Evolutionary conservation across 805 yeast species (phyloP).

Genomic region (Wickerhamiella parazyma): DNA sequence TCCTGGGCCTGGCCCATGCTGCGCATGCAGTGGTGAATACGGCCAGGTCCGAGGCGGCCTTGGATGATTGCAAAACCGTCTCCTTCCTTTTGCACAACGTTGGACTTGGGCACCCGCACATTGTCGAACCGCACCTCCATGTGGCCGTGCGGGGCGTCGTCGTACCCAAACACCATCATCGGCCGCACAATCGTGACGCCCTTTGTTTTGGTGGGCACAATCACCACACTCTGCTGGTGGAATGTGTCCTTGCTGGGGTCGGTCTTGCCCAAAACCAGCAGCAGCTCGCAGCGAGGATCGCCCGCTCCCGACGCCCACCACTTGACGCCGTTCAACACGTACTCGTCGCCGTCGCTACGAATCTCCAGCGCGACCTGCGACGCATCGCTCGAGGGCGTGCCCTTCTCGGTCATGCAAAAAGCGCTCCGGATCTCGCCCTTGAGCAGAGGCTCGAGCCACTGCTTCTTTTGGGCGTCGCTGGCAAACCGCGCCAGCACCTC

Average conservation of each 20-base stretch:
- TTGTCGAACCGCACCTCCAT: constrained; percentile 42
- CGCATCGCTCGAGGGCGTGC: constrained; percentile 48
- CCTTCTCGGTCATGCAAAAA: constrained; percentile 51
- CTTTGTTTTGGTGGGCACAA: constrained; percentile 38
- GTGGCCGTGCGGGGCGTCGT: constrained; percentile 64
- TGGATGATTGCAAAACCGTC: constrained; percentile 51
- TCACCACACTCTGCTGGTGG: constrained; percentile 42
- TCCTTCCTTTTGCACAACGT: constrained; percentile 37
- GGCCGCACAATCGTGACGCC: constrained; percentile 42
- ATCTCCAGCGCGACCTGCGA: constrained; percentile 41
- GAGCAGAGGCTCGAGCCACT: constrained; percentile 40
- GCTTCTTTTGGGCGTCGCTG: constrained; percentile 31
- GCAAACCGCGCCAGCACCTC: constrained; percentile 31
- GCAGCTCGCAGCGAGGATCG: constrained; percentile 43
- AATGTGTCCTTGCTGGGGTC: constrained; percentile 25
- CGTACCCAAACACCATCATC: constrained; percentile 42
- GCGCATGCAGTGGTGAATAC: constrained; percentile 60
- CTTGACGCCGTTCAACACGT: constrained; percentile 44
- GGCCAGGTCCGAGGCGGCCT: constrained; percentile 54
- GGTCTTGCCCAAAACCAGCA: constrained; percentile 43
- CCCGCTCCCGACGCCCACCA: constrained; percentile 67
- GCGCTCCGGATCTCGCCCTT: constrained; percentile 46
- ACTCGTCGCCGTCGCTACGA: constrained; percentile 31
- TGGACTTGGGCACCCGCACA: constrained; percentile 34
- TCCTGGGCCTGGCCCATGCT: constrained; percentile 47